phyloP scores from a whole-genome alignment of 2,329 filamentous ascomycete genomes.

The Fusarium brevicatenulatum region DNA sequence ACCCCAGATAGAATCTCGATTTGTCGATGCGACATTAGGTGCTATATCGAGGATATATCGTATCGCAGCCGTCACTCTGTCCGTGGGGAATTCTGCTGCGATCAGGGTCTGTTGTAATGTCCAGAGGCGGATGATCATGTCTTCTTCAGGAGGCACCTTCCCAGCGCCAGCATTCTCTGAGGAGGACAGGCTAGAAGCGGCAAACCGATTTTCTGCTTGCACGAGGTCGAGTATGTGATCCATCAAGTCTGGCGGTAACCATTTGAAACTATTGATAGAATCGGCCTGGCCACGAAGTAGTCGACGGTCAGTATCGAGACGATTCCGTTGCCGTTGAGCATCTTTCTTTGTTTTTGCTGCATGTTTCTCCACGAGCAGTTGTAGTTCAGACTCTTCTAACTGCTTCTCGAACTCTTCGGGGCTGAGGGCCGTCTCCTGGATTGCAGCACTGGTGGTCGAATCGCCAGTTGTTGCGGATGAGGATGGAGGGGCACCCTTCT shows the following conservation, averaged over 20 bases:
- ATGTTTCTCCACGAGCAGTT: constrained; percentile 86
- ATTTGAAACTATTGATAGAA: constrained; percentile 75
- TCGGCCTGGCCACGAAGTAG: constrained; percentile 83
- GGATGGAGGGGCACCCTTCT: constrained; percentile 46
- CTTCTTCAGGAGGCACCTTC: constrained; percentile 76
- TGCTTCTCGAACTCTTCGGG: constrained; percentile 92
- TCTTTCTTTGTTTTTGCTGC: constrained; percentile 83
- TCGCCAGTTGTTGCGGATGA: constrained; percentile 41
- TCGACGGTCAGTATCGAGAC: constrained; percentile 86
- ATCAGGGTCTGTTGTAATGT: constrained; percentile 79
- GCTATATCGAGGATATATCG: constrained; percentile 74
- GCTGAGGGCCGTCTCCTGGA: constrained; percentile 65
- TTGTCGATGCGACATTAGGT: constrained; percentile 65
- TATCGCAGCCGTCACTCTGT: constrained; percentile 71
- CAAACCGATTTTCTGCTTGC: constrained; percentile 70
- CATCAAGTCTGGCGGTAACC: constrained; percentile 83
- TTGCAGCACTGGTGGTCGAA: constrained; percentile 25
- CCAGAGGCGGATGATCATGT: constrained; percentile 84
- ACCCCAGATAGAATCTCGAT: constrained; percentile 80
- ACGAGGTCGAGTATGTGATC: constrained; percentile 80
- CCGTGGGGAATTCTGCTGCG: constrained; percentile 73
- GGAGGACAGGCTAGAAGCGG: constrained; percentile 58
- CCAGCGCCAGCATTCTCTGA: constrained; percentile 57
- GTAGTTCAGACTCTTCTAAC: constrained; percentile 89
- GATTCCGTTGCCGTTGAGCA: constrained; percentile 77